phyloP scores from a whole-genome alignment of 176 grass and related monocot genomes.

The Secale cereale region DNA sequence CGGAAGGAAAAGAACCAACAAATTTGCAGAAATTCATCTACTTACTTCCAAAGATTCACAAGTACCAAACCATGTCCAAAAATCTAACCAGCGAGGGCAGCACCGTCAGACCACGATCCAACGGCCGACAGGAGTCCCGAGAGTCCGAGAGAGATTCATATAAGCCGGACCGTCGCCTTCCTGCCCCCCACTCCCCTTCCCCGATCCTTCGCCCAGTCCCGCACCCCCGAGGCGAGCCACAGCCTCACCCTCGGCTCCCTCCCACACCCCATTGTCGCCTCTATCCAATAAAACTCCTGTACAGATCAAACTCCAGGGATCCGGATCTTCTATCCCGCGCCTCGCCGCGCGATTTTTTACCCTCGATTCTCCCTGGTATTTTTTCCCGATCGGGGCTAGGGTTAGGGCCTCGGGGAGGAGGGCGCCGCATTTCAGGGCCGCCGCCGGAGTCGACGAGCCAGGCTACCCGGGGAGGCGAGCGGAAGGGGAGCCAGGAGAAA shows the following conservation, averaged over 20 bases:
- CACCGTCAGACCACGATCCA: not conserved
- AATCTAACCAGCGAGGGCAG: not conserved
- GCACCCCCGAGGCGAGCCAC: not conserved
- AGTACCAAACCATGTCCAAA: not conserved
- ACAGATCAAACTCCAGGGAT: conserved; percentile 39
- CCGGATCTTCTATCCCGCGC: conserved; percentile 1
- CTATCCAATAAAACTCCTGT: conserved; percentile 34
- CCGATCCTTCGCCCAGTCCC: not conserved
- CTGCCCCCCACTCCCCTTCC: not conserved
- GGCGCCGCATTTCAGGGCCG: conserved; percentile 20
- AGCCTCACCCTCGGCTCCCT: not conserved
- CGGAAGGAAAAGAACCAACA: not conserved
- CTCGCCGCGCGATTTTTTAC: not conserved
- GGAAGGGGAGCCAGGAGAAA: not conserved
- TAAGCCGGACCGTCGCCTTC: not conserved
- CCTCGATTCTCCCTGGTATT: not conserved
- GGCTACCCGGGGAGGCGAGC: not conserved
- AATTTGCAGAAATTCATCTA: not conserved
- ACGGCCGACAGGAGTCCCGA: not conserved
- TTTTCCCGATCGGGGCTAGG: conserved; percentile 37
- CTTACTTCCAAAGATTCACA: too few relatives aligned
- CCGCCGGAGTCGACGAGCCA: conserved; percentile 9
- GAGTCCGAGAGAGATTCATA: not conserved
- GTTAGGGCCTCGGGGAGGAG: conserved; percentile 26
- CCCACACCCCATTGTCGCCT: not conserved